Conservation (phyloP, 2,329 filamentous ascomycete species). For the Stemphylium vesicarium region DNA sequence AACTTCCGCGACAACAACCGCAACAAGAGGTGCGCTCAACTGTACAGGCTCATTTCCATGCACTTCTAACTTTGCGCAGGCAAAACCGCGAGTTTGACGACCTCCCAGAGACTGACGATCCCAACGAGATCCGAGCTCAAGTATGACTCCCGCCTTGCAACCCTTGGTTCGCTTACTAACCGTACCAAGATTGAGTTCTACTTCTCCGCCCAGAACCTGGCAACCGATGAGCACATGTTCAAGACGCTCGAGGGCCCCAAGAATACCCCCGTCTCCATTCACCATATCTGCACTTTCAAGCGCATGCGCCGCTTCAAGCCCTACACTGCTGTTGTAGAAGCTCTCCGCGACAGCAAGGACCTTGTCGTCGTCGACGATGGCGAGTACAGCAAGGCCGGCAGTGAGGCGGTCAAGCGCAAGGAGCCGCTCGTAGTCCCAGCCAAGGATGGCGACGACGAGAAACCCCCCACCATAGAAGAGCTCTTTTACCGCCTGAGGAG, state of each 20-base stretch:
- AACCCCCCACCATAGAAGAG: conserved; percentile 43
- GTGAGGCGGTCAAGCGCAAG: conserved; percentile 70
- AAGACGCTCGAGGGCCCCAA: conserved; percentile 75
- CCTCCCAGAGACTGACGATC: conserved; percentile 77
- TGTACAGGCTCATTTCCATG: too few species aligned
- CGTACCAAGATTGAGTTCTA: conserved; percentile 85
- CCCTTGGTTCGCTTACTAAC: conserved; percentile 20
- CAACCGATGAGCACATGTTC: conserved; percentile 87
- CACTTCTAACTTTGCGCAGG: conserved; percentile 20
- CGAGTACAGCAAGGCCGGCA: conserved; percentile 56
- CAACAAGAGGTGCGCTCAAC: conserved; percentile 21
- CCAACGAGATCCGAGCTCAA: conserved; percentile 81
- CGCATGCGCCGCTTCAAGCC: conserved; percentile 96
- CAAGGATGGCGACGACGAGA: conserved; percentile 39
- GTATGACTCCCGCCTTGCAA: conserved; percentile 53
- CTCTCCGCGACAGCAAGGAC: conserved; percentile 76
- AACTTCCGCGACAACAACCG: conserved; percentile 27
- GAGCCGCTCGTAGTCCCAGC: conserved; percentile 58
- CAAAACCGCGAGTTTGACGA: conserved; percentile 43
- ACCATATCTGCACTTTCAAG: conserved; percentile 83
- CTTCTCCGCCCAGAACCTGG: conserved; percentile 90
- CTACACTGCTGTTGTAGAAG: conserved; percentile 80
- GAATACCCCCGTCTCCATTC: conserved; percentile 82
- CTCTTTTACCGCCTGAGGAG: conserved; percentile 58
- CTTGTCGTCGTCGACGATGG: conserved; percentile 78